A percentile compares a stretch with the other conserved stretches of the same genome.
phyloP scores from a whole-genome alignment of 2,329 filamentous ascomycete species.

The Alternaria sp. region DNA sequence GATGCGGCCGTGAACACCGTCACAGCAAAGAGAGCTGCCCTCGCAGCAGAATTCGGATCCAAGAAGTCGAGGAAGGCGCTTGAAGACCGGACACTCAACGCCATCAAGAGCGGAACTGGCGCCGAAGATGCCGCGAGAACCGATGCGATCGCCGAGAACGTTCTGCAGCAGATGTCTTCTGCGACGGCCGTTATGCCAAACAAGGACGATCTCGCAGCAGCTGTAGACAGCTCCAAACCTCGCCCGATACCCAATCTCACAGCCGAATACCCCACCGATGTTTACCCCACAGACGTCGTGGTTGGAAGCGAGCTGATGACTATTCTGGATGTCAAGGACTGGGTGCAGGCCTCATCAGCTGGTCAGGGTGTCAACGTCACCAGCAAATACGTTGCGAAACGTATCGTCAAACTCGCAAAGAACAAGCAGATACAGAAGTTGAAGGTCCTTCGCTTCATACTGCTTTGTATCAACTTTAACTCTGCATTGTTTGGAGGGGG shows the following conservation, averaged over 20 bases:
- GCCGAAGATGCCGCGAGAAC: conserved; percentile 7
- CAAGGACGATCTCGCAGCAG: conserved; percentile 70
- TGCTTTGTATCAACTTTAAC: conserved; percentile 60
- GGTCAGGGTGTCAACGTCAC: conserved; percentile 65
- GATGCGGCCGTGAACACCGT: conserved; percentile 50
- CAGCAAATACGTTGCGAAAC: conserved; percentile 72
- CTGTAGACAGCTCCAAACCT: conserved; percentile 73
- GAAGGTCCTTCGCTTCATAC: conserved; percentile 60
- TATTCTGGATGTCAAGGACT: conserved; percentile 74
- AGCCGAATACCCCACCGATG: conserved; percentile 73
- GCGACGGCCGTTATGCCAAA: conserved; percentile 73
- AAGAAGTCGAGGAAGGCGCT: conserved; percentile 87
- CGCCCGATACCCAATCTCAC: conserved; percentile 74
- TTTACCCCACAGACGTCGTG: conserved; percentile 73
- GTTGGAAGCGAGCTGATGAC: conserved; percentile 74
- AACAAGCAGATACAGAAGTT: conserved; percentile 59
- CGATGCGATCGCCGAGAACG: conserved; percentile 49
- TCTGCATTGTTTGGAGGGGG: conserved; percentile 48
- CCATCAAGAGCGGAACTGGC: conserved; percentile 60
- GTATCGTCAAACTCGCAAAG: conserved; percentile 67
- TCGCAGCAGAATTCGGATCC: conserved; percentile 83
- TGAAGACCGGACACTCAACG: conserved; percentile 73
- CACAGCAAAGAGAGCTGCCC: conserved; percentile 70
- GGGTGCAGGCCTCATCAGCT: conserved; percentile 72
- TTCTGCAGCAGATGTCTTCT: conserved; percentile 71